Base-by-base conservation (phyloP, 331 rosid genomes). In the Spiraea crenata region DNA sequence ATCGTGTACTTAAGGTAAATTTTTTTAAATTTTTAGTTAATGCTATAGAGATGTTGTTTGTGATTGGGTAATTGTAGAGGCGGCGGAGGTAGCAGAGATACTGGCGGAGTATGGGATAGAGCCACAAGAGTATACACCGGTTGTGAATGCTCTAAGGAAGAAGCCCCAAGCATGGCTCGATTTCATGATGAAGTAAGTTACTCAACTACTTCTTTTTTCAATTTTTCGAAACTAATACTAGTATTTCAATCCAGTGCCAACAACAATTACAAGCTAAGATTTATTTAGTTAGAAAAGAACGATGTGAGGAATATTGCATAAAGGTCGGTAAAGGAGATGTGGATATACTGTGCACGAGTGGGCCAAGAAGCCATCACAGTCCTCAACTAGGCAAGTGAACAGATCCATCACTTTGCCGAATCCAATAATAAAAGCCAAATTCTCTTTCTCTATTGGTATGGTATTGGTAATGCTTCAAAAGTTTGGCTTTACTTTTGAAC, bases 141-240 rank as follows among this genome's bases (percentile, higher is more conserved):
- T 93, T 41, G 92, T 93, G 9, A 90, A 52, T 79, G 87, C 98
- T 75, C 89, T 93, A 5, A 78, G 90, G 68, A 90, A 79, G 72
- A 90, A 75, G 1, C 97, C 98, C 46, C 89, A 88, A 71, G 96
- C 98, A 37, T 93, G 98, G 98, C 81, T 93, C 46, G 96, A 93
- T 79, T 93, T 93, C 85, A 93, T 90, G 98, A 90, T 93, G 98
- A 93, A 87, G 98, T 93, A 75, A 85, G 87, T 71, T 39, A 5
- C 38, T 5, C 10, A 57, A 57, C 31, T 25, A 25, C 31, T 25
- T 25, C 31, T 25, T 25, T 25, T 25, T 25, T 25, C 2, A 25
- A 25, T 25, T 25, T 25, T 0, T 25, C 31, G 31, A 25, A 25
- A 25, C 1, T 25, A 2, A 0, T 25, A 25, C 2, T 25, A 25